Evolutionary conservation across 192 early-diverging fungal genomes (phyloP).

Genomic region (Coemansia sp.): DNA sequence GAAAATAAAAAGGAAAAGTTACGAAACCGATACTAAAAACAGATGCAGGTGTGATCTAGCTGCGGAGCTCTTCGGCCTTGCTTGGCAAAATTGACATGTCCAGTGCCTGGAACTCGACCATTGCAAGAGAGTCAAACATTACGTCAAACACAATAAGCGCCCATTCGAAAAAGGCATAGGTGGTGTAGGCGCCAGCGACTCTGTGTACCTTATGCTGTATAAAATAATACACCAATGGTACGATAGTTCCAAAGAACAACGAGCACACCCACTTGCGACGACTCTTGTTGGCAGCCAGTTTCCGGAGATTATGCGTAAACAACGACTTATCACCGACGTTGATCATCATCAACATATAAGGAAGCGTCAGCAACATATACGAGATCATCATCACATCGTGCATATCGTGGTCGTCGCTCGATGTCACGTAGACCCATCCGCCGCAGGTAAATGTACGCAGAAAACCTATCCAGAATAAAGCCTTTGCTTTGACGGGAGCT

Average conservation of each 20-base stretch:
- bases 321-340: conserved; percentile 52
- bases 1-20: not conserved
- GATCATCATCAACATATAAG: conserved; percentile 70
- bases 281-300: conserved; percentile 46
- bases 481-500: conserved; percentile 36
- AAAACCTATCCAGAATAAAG: conserved; percentile 52
- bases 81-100: conserved; percentile 46
- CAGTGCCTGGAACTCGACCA: conserved; percentile 64
- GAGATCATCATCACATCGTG: conserved; percentile 82
- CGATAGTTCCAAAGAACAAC: conserved; percentile 69
- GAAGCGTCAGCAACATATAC: conserved; percentile 76
- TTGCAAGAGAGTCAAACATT: conserved; percentile 71
- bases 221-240: conserved; percentile 79
- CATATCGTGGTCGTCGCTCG: conserved; percentile 74
- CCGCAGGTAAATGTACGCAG: conserved; percentile 76
- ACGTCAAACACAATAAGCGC: conserved; percentile 78
- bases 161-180: conserved; percentile 85
- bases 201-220: conserved; percentile 75
- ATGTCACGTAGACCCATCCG: conserved; percentile 84
- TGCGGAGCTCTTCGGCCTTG: conserved; percentile 41
- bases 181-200: conserved; percentile 76
- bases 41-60: not conserved
- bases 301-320: conserved; percentile 36
- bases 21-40: not conserved
- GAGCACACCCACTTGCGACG: conserved; percentile 58